Base-by-base conservation (phyloP, 495 filamentous ascomycete genomes). In the Cryomyces antarcticus region DNA sequence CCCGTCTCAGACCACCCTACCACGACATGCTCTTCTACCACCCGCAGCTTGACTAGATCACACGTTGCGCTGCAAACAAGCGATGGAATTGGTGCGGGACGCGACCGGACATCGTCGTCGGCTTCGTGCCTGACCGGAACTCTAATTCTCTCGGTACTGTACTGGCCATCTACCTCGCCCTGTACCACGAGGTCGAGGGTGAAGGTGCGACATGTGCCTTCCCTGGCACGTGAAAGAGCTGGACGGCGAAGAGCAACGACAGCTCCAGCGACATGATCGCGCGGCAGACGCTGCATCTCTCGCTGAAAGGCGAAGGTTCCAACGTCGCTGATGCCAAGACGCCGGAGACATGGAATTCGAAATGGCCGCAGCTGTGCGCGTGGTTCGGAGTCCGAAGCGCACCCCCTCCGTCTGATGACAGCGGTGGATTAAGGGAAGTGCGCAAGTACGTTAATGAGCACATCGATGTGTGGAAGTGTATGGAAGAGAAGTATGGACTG, bases 21-120 rank as follows among this genome's bases (percentile, higher is more conserved):
- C n/a, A n/a, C n/a, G n/a, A n/a, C n/a, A n/a, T 44, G 35, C 47
- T 57, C 36, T 59, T 57, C 49, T 59, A 57, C 42, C 52, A 59
- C 43, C 54, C 52, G 5, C 56, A 59, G 40, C 38, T 57, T 0
- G 56, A 59, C 46, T 55, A 44, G 46, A 46, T 59, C 12, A 24
- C 47, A 7, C 38, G 41, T n/a, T 55, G 50, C 37, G 54, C 54
- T 2, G 39, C 48, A 29, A 41, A 49, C 43, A 59, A 59, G 46
- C 29, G 28, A 7, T 57, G 55, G 56, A 53, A 28, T 30, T 59
- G 54, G 54, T 47, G 41, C 38, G 56, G 57, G 31, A 57, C 54
- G 1, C 47, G 56, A 12, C 56, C 56, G 5, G 56, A 59, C 40
- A 52, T 59, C 42, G 56, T 59, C 49, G 53, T 59, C 38, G 56